Conservation (phyloP, 1,284 basidiomycete species). For the Ceratobasidium sp. region DNA sequence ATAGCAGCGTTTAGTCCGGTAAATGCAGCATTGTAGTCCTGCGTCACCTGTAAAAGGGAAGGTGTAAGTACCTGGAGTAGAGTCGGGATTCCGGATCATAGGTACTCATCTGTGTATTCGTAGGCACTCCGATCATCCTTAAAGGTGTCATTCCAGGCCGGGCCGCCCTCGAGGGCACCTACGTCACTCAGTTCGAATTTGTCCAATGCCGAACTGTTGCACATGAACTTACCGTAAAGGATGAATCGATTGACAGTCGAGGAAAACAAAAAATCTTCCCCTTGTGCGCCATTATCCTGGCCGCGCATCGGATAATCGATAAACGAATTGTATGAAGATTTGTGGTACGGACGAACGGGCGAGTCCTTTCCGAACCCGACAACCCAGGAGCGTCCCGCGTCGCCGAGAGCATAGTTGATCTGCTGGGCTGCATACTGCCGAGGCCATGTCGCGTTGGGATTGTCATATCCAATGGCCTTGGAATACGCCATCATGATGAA, state of each 20-base stretch:
- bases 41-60: slow-evolving; percentile 34
- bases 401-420: slow-evolving; percentile 41
- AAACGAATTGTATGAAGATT: slow-evolving; percentile 41
- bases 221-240: slow-evolving; percentile 25
- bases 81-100: background rate
- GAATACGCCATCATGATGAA: slow-evolving; percentile 41
- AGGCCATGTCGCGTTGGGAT: slow-evolving; percentile 23
- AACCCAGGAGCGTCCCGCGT: slow-evolving; percentile 41
- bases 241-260: slow-evolving; percentile 39
- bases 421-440: slow-evolving; percentile 38
- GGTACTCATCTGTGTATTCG: slow-evolving; percentile 39
- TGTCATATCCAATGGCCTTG: slow-evolving; percentile 38
- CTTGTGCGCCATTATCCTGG: slow-evolving; percentile 35
- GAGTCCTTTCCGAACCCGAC: slow-evolving; percentile 40
- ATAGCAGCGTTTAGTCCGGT: slow-evolving; percentile 40
- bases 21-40: slow-evolving; percentile 42
- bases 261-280: slow-evolving; percentile 38
- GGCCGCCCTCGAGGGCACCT: slow-evolving; percentile 38
- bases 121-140: slow-evolving; percentile 32
- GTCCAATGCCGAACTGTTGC: background rate
- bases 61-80: background rate
- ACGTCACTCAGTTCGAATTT: background rate
- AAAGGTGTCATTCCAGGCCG: slow-evolving; percentile 41
- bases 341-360: slow-evolving; percentile 39
- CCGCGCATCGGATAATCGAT: slow-evolving; percentile 40